Evolutionary conservation across 2,329 filamentous ascomycete species (phyloP), one percentile per base, ranked within the genome.

Genomic region (Pestalotiopsis sp.): DNA sequence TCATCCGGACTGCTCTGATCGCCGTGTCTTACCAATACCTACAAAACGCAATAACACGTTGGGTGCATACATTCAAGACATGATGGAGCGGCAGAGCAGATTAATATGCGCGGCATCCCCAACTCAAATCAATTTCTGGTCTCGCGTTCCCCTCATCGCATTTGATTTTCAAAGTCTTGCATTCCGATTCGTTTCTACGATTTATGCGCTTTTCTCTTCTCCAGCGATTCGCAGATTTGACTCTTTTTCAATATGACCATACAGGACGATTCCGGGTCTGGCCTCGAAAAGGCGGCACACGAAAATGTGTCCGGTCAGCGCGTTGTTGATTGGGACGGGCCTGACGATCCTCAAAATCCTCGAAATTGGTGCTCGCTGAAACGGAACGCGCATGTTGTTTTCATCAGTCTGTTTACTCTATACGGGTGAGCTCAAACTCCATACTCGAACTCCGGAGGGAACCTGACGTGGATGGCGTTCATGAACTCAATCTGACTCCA

Each of bases 241-340:
- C 14, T 36, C 9, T 27, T 14, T 17, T 13, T 27, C 11, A 17
- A 12, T 12, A 59, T 59, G 57, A 17, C 3, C 25, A 6, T 13
- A 12, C 23, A 6, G 57, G 57, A 13, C 27, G 31, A 62, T 11
- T 13, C 31, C 20, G 59, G 38, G 17, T 20, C n/a, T 38, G 31
- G 59, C 27, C n/a, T 20, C 13, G 31, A 62, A 9, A 62, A 20
- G 14, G 31, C 27, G 13, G 31, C 31, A 36, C 7, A 20, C 5
- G 27, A 39, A 20, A 17, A 20, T 36, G 9, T 5, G 2, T 20
- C 59, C 17, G 12, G 17, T 11, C 31, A 36, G 36, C 36, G 14
- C 17, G 76, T 87, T 14, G 83, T 89, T 3, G 83, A 81, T 68
- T 90, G 86, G 83, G 85, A 88, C 72, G 81, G 83, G 1, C 80